Conservation (phyloP, 768 basidiomycete genomes). For the Ramaria sp. region DNA sequence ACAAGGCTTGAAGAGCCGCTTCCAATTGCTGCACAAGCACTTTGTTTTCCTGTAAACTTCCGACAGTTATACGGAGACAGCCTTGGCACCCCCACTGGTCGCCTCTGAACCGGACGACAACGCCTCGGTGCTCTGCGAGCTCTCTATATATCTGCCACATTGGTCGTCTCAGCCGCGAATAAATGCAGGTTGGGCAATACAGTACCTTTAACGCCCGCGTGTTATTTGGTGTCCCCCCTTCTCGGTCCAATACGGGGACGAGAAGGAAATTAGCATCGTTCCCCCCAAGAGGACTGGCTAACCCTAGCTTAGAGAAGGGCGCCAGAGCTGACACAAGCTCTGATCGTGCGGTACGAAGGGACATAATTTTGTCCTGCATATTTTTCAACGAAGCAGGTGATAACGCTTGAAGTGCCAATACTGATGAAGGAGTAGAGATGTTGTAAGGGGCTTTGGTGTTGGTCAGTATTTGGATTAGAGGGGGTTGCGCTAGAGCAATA, state of each 20-base stretch:
- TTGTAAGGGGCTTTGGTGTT: conserved; percentile 99
- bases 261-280: conserved; percentile 89
- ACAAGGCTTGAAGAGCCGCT: conserved; percentile 32
- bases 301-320: conserved; percentile 23
- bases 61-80: conserved; percentile 84
- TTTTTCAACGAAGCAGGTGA: conserved; percentile 45
- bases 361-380: conserved; percentile 58
- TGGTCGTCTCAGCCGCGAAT: conserved; percentile 15
- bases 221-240: conserved; percentile 41
- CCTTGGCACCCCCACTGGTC: conserved; percentile 77
- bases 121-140: conserved; percentile 74
- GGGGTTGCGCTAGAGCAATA: conserved; percentile 80
- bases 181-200: not conserved
- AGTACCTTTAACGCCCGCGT: conserved; percentile 33
- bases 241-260: conserved; percentile 55
- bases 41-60: conserved; percentile 70
- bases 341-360: conserved; percentile 48
- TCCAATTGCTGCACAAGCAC: conserved; percentile 44
- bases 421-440: conserved; percentile 81
- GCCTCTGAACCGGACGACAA: conserved; percentile 89
- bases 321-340: conserved; percentile 42
- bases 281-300: conserved; percentile 63
- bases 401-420: conserved; percentile 71
- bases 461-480: conserved; percentile 79
- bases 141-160: conserved; percentile 54